A percentile compares a stretch with the other conserved stretches of the same genome.
These are phyloP conservation scores for Penicillium subrubescens DNA, from an alignment of 495 filamentous ascomycete genomes.

Conservation along the genomic window DNA sequence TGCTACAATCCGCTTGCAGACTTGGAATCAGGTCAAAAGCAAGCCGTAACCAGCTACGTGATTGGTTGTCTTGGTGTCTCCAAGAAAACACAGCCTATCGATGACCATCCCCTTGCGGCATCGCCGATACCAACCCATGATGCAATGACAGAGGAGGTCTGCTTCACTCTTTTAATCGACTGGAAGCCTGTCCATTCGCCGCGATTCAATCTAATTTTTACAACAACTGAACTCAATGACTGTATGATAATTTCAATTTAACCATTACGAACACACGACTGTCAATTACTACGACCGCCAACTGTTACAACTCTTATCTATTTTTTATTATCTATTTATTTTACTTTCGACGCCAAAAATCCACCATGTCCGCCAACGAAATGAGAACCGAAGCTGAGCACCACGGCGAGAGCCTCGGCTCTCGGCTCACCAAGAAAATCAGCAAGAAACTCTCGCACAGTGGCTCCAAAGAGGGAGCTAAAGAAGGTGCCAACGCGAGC, in stretches of 20 bases:
- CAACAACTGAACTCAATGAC: constrained; percentile 24
- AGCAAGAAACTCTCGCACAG: constrained; percentile 23
- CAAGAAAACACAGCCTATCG: neutral
- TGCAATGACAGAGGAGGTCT: constrained; percentile 19
- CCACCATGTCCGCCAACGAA: constrained; percentile 26
- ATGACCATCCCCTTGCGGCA: constrained; percentile 6
- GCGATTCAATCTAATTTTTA: neutral
- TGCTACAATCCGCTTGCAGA: constrained; percentile 13
- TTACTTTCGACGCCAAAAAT: neutral
- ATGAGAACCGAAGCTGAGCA: constrained; percentile 18
- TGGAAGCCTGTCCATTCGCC: neutral
- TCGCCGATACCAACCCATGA: constrained; percentile 23
- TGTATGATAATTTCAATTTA: constrained; percentile 16
- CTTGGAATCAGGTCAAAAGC: constrained; percentile 5
- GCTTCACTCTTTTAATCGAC: constrained; percentile 19
- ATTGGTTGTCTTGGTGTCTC: neutral
- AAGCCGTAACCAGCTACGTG: neutral
- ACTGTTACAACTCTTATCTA: constrained; percentile 1
- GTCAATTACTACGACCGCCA: neutral
- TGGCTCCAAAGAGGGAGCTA: constrained; percentile 15
- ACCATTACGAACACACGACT: constrained; percentile 11
- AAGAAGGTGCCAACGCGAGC: constrained; percentile 1
- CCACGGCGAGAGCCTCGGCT: constrained; percentile 16
- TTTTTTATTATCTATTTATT: constrained; percentile 3
- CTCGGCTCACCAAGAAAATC: constrained; percentile 21